Conservation (phyloP, 306 rosid genomes). For the Sophora flavescens region DNA sequence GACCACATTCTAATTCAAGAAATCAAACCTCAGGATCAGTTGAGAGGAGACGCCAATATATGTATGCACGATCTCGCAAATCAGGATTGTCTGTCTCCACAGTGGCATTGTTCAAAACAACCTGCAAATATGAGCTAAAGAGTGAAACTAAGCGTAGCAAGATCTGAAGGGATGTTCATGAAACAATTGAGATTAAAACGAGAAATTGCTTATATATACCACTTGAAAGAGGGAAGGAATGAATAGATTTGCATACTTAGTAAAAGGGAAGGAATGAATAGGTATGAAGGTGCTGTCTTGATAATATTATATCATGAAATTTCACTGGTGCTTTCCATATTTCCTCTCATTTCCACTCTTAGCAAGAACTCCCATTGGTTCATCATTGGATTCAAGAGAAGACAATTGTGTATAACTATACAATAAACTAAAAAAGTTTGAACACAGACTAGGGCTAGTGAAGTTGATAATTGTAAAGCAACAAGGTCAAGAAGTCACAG, state of each 20-base stretch:
- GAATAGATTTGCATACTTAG: constrained; percentile 3
- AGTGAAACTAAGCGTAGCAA: constrained; percentile 43
- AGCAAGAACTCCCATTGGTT: too few species aligned
- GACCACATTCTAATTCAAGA: constrained; percentile 31
- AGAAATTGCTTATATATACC: constrained; percentile 9
- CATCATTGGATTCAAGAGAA: too few species aligned
- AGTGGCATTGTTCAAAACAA: constrained; percentile 97
- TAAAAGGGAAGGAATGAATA: neutral
- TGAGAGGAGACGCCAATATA: constrained; percentile 99
- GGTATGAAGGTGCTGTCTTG: too few species aligned
- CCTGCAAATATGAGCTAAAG: constrained; percentile 59
- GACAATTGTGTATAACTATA: too few species aligned
- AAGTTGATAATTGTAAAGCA: too few species aligned
- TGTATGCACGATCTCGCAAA: constrained; percentile 97
- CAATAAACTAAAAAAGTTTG: too few species aligned
- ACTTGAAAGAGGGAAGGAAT: constrained; percentile 1
- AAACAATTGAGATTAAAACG: neutral
- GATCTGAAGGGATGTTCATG: constrained; percentile 14
- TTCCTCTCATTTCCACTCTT: too few species aligned
- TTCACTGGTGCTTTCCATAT: too few species aligned
- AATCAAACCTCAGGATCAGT: constrained; percentile 96
- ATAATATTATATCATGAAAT: too few species aligned
- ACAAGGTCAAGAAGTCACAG: too few species aligned
- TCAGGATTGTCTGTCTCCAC: constrained; percentile 99
- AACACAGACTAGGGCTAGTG: too few species aligned